Base-by-base conservation (phyloP, 192 early-diverging fungal genomes). In the Entophlyctis luteolus region DNA sequence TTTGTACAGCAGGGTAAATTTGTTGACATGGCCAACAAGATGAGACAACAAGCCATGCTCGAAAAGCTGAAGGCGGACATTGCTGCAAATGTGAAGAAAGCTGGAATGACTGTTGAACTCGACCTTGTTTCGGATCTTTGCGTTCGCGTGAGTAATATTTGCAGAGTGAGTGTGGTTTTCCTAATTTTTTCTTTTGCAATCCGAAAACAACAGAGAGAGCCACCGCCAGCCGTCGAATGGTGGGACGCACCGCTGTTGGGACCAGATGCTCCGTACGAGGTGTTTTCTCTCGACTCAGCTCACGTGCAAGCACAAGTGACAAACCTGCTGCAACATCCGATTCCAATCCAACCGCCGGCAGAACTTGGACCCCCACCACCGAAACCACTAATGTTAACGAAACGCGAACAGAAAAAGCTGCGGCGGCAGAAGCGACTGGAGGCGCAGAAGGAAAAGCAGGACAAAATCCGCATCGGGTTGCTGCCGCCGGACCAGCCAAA, bases 391-490 rank as follows among this genome's bases (percentile, higher is more conserved):
- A 91, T 93, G 82, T 72, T 96, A 53, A 93, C 91, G 3, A 88
- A 86, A 57, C 90, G 86, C 73, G 97, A 99, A 73, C 81, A 86
- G 36, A 97, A 97, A 62, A 97, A 95, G 75, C 71, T 99, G 33
- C 82, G 97, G 46, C 83, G 95, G 35, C 95, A 99, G 68, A 76
- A 85, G 27, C 85, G 95, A 25, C 60, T 81, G 29, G 97, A 98
- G 55, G 67, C 81, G 31, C 89, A 92, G 63, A 90, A 90, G 68
- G 97, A 99, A 69, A 93, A 92, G 47, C 94, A 90, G 48, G 95
- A 98, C 46, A 96, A 95, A 62, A 91, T 96, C 48, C 86, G 93
- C 53, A 79, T 99, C 2, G 97, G 97, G 1, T 77, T 99, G 27
- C 66, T 95, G 57, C 91, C 92, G 32, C 91, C 95, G 0, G 95